Base-by-base conservation (phyloP, 768 basidiomycete genomes). In the Paxillus involutus region DNA sequence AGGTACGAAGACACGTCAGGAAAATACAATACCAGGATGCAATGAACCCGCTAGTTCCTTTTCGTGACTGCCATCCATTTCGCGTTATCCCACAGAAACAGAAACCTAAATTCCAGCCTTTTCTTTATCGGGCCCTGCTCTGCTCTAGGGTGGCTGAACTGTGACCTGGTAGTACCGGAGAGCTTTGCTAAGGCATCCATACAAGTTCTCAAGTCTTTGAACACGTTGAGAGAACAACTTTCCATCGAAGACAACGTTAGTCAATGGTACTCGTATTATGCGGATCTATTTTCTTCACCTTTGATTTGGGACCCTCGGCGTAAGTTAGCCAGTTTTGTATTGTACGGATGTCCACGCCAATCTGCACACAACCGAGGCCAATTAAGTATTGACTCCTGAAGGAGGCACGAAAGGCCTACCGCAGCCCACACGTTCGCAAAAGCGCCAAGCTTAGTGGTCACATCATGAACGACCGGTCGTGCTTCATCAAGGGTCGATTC, bases 81-180 rank as follows among this genome's bases (percentile, higher is more conserved):
- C 3, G 24, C 24, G 24, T 24, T 24, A 24, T 24, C 24, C 24
- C 24, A 24, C 24, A 24, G 24, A 24, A 24, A 24, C 24, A 24
- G 24, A 24, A 24, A 24, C 24, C 2, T 24, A 24, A 5, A 24
- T 5, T 2, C 24, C 24, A 24, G 24, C 24, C 24, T 5, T 24
- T 32, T 32, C 30, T 8, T 32, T 10, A 32, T 32, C 30, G 9
- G 7, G 6, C 30, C 30, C 30, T 32, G 30, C 30, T 32, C 30
- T 32, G 30, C 30, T 32, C 30, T 57, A 13, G 24, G 48, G 49
- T 5, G 64, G 54, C 13, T 2, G 56, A 36, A 63, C 59, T 3
- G 52, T 64, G 49, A 57, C 50, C 26, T 64, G 63, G 39, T 65
- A 65, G 39, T 57, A 48, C 30, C 58, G 60, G 36, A 65, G 63